Evolutionary conservation across 345 rosid genomes (phyloP).

Genomic region (Ceriops zippeliana): DNA sequence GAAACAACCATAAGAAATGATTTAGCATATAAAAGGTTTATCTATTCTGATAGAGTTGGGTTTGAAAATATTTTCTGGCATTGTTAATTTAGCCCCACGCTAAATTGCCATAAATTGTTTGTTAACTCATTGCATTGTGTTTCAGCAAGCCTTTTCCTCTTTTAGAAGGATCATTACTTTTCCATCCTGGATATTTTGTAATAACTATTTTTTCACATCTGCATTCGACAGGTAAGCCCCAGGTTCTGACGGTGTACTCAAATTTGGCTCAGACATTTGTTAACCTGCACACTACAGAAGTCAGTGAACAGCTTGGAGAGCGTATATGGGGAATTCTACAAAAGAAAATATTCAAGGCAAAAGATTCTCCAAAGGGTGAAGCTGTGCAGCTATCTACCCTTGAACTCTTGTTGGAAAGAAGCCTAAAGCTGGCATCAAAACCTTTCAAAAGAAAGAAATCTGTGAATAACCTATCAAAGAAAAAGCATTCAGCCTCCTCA

Average conservation of each 20-base stretch:
- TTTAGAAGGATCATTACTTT: background rate
- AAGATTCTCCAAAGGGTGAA: slow-evolving; percentile 65
- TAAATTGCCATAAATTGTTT: slow-evolving; percentile 4
- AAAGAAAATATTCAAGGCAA: slow-evolving; percentile 82
- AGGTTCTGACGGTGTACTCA: slow-evolving; percentile 77
- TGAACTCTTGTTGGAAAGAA: slow-evolving; percentile 65
- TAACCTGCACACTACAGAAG: slow-evolving; percentile 68
- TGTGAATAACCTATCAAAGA: slow-evolving; percentile 51
- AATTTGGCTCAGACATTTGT: slow-evolving; percentile 74
- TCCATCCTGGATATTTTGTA: background rate
- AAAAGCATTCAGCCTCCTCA: slow-evolving; percentile 65
- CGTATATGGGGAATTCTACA: slow-evolving; percentile 91
- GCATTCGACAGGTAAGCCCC: slow-evolving; percentile 56
- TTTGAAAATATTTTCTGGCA: too few species aligned
- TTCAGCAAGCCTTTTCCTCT: background rate
- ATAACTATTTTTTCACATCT: slow-evolving; percentile 4
- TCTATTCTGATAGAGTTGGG: too few species aligned
- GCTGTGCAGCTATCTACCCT: slow-evolving; percentile 47
- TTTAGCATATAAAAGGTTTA: too few species aligned
- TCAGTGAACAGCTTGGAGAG: slow-evolving; percentile 83
- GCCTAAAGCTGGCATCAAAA: slow-evolving; percentile 76
- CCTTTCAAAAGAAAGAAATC: slow-evolving; percentile 85
- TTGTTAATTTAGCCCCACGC: background rate
- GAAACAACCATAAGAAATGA: too few species aligned
- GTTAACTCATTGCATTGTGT: background rate